Evolutionary conservation across 1,139 yeast genomes (phyloP).

Genomic region (Saccharomyces hybrid): DNA sequence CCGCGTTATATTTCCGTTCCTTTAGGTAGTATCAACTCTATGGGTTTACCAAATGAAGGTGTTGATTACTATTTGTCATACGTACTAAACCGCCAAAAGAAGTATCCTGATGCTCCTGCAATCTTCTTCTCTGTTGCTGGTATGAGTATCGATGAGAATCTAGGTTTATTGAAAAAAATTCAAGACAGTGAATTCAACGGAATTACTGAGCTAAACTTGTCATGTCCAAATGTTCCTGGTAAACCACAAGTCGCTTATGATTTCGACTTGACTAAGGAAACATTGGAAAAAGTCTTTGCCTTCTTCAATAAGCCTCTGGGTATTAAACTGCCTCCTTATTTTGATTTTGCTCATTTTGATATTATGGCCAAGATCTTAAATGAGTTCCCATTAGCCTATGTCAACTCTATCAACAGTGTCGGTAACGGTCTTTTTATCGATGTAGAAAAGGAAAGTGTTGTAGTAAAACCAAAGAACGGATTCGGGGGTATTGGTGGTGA

Average conservation of each 20-base stretch:
- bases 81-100: conserved; percentile 17
- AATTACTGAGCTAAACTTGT: conserved; percentile 23
- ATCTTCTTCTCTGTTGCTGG: conserved; percentile 27
- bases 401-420: conserved; percentile 25
- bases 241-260: conserved; percentile 50
- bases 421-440: conserved; percentile 28
- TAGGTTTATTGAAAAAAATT: conserved; percentile 16
- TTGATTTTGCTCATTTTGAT: conserved; percentile 29
- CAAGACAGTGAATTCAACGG: conserved; percentile 24
- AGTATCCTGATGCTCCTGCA: conserved; percentile 12
- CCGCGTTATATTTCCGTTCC: conserved; percentile 27
- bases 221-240: conserved; percentile 31
- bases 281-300: conserved; percentile 38
- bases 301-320: conserved; percentile 27
- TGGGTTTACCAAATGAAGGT: conserved; percentile 28
- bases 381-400: conserved; percentile 23
- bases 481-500: conserved; percentile 30
- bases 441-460: conserved; percentile 22
- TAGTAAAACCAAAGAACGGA: conserved; percentile 26
- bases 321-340: conserved; percentile 27
- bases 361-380: conserved; percentile 23
- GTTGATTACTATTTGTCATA: conserved; percentile 24
- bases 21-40: conserved; percentile 28
- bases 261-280: conserved; percentile 43
- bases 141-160: conserved; percentile 25